Conservation (phyloP, 2,329 filamentous ascomycete species). For the Aspergillus persii region DNA sequence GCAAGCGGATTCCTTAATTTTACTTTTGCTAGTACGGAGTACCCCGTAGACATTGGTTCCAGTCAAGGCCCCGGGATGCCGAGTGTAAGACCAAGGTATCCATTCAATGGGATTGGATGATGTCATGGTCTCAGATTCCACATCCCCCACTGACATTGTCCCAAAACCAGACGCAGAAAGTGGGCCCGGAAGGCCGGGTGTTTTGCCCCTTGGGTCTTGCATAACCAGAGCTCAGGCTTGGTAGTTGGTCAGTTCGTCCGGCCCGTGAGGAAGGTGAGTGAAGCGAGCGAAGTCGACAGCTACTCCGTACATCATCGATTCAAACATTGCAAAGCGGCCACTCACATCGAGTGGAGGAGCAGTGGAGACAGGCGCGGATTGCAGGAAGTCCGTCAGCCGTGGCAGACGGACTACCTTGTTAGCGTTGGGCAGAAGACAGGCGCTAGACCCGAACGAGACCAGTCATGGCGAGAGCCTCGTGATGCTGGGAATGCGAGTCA, state of each 20-base stretch:
- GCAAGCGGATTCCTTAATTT: constrained; percentile 10
- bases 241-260: background rate
- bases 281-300: background rate
- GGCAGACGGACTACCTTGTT: background rate
- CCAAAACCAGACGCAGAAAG: background rate
- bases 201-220: background rate
- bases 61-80: constrained; percentile 1
- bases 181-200: constrained; percentile 2
- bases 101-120: constrained; percentile 6
- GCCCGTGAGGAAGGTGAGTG: background rate
- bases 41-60: background rate
- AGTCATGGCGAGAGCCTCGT: constrained; percentile 1
- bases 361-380: constrained; percentile 2
- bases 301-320: background rate
- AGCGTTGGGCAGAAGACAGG: background rate
- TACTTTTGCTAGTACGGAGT: background rate
- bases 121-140: constrained; percentile 7
- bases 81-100: background rate
- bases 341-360: constrained; percentile 1
- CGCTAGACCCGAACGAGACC: background rate
- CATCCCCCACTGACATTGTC: background rate
- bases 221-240: background rate
- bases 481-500: background rate
- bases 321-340: background rate
- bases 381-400: background rate